Base-by-base conservation (phyloP, 768 basidiomycete genomes). In the Termitomyces sp. region DNA sequence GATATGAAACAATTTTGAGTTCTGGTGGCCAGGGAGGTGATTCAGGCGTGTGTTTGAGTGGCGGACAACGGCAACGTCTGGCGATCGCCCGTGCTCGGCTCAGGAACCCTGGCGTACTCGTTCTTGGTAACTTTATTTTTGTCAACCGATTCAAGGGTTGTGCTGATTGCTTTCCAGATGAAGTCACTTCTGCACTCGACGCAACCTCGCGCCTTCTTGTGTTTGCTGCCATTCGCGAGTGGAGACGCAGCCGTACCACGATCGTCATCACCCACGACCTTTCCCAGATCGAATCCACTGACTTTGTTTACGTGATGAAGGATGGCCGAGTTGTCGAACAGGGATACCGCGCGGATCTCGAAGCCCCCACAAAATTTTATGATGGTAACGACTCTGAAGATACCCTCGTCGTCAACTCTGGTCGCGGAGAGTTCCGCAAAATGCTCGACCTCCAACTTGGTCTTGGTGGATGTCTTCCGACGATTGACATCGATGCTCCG, bases 191-290 rank as follows among this genome's bases (percentile, higher is more conserved):
- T 1, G 88, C 89, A 18, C 78, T 98, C 58, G 96, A 98, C 71
- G 84, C 88, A 13, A 88, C 89, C 2, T 93, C 95, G 2, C 88
- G 95, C 20, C 76, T 92, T 24, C 82, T 94, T 47, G 92, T 98
- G 20, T 92, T 93, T 53, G 82, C 85, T 58, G 88, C 88, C 1
- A 75, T 87, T 54, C 78, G 78, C 66, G 72, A 72, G 3, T 93
- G 89, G 89, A 79, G 92, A 7, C 67, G 69, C 16, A 88, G 89
- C 75, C 86, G 84, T 65, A 98, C 93, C 5, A 97, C 93, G 6
- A 87, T 95, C 68, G 88, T 95, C 61, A 97, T 98, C 69, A 98
- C 96, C 0, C 96, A 98, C 72, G 97, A 98, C 65, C 84, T 98
- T 18, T 87, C 88, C 1, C 91, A 95, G 63, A 89, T 99, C 62